A percentile compares a stretch with the other conserved stretches of the same genome.
phyloP scores from a whole-genome alignment of 768 basidiomycete genomes.

The Gymnopilus junonius region DNA sequence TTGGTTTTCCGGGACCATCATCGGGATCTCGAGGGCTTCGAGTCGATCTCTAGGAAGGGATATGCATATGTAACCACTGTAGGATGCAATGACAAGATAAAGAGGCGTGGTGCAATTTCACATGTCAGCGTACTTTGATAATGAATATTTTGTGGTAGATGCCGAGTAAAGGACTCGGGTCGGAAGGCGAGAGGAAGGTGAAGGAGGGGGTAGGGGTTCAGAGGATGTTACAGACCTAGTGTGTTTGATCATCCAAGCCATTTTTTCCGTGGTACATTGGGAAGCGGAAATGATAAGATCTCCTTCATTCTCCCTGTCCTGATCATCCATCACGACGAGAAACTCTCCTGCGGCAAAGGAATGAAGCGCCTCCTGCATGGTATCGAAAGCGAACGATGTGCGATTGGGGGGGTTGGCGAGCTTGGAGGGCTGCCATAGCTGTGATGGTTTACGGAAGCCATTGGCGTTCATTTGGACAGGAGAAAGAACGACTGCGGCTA shows the following conservation, averaged over 20 bases:
- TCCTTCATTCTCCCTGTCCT: slow-evolving; percentile 95
- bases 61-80: slow-evolving; percentile 93
- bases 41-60: slow-evolving; percentile 80
- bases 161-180: slow-evolving; percentile 19
- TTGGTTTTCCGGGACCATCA: slow-evolving; percentile 93
- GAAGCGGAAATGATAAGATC: slow-evolving; percentile 91
- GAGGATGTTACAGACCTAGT: slow-evolving; percentile 68
- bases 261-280: slow-evolving; percentile 89
- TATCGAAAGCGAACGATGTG: slow-evolving; percentile 70
- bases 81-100: slow-evolving; percentile 4
- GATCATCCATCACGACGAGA: slow-evolving; percentile 97
- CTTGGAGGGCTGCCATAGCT: slow-evolving; percentile 41
- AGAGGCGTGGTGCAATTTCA: slow-evolving; percentile 14
- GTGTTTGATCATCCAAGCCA: slow-evolving; percentile 99
- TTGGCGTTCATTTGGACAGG: slow-evolving; percentile 17
- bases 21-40: slow-evolving; percentile 78
- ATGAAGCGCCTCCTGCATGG: slow-evolving; percentile 76
- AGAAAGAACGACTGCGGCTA: slow-evolving; percentile 36
- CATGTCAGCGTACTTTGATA: slow-evolving; percentile 26
- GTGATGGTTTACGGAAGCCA: slow-evolving; percentile 21
- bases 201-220: neutral
- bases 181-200: neutral
- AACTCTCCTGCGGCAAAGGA: slow-evolving; percentile 86
- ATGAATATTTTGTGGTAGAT: slow-evolving; percentile 3
- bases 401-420: slow-evolving; percentile 32